Conservation (phyloP, 2,329 filamentous ascomycete species). For the Emericellopsis atlantica region DNA sequence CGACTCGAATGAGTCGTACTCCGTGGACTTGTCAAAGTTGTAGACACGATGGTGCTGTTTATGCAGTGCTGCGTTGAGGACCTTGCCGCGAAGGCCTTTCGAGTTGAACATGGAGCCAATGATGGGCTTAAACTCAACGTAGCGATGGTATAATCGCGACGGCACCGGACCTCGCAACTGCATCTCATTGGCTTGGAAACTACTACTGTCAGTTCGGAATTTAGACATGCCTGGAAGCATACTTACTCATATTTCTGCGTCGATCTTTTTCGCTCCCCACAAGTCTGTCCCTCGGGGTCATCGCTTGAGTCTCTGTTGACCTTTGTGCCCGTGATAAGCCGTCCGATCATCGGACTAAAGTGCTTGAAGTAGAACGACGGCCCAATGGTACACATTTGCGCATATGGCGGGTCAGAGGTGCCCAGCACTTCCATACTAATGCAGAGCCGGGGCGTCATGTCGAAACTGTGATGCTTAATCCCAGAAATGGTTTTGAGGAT, state of each 20-base stretch:
- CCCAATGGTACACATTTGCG: constrained; percentile 65
- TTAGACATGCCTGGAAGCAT: background rate
- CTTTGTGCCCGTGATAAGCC: constrained; percentile 56
- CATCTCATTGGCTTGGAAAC: constrained; percentile 87
- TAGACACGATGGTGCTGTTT: constrained; percentile 85
- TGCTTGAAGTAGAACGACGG: constrained; percentile 70
- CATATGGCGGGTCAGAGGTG: constrained; percentile 56
- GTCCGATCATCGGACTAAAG: constrained; percentile 78
- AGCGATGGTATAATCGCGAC: constrained; percentile 72
- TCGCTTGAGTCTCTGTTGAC: constrained; percentile 40
- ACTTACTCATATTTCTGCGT: constrained; percentile 66
- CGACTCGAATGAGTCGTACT: constrained; percentile 54
- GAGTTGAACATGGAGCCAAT: constrained; percentile 80
- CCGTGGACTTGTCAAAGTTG: constrained; percentile 69
- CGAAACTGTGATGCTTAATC: constrained; percentile 45
- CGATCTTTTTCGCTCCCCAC: constrained; percentile 25
- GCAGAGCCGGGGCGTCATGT: constrained; percentile 58
- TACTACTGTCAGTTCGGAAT: constrained; percentile 16
- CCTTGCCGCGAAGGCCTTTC: constrained; percentile 61
- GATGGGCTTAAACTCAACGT: constrained; percentile 84
- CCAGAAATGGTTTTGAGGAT: constrained; percentile 56
- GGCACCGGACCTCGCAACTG: constrained; percentile 79
- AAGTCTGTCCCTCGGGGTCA: constrained; percentile 4
- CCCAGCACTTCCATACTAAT: constrained; percentile 72
- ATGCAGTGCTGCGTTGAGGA: constrained; percentile 76